phyloP scores from a whole-genome alignment of 352 stramenopile genomes.

The Pythium pectinolyticum region DNA sequence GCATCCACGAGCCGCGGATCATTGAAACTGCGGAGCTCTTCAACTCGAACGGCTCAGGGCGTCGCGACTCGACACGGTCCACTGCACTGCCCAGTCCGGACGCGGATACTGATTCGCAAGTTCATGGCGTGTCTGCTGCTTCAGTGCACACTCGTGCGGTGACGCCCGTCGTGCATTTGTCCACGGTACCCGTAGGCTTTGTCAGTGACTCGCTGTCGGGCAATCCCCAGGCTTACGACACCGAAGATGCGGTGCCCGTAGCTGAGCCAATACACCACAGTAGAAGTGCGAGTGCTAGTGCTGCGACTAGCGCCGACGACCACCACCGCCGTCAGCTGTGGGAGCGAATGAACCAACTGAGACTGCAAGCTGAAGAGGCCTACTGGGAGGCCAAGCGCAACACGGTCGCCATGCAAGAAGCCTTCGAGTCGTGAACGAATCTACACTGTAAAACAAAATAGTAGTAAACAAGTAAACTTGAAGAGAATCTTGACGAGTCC shows the following conservation, averaged over 20 bases:
- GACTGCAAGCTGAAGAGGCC: constrained; percentile 54
- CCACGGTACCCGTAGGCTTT: background rate
- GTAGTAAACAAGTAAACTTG: too few species aligned
- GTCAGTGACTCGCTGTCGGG: constrained; percentile 6
- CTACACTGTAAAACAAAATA: too few species aligned
- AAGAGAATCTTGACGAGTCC: too few species aligned
- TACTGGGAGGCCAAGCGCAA: constrained; percentile 60
- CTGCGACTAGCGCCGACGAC: too few species aligned
- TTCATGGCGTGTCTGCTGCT: too few species aligned
- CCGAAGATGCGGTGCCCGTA: too few species aligned
- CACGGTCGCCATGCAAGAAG: constrained; percentile 17
- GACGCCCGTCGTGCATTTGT: background rate
- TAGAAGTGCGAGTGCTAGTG: too few species aligned
- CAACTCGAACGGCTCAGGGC: background rate
- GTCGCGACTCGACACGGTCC: constrained; percentile 10
- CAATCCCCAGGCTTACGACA: too few species aligned
- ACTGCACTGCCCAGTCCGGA: background rate
- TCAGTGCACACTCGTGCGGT: too few species aligned
- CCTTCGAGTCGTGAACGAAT: too few species aligned
- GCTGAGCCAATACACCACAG: too few species aligned
- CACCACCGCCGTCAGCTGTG: constrained; percentile 35
- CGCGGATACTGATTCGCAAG: too few species aligned
- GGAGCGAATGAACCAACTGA: constrained; percentile 55
- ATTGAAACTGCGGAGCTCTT: constrained; percentile 23
- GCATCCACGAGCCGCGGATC: constrained; percentile 11